These are phyloP conservation scores for Cryptosporidium xiaoi DNA, from an alignment of 169 alveolate genomes.

Conservation along the genomic window DNA sequence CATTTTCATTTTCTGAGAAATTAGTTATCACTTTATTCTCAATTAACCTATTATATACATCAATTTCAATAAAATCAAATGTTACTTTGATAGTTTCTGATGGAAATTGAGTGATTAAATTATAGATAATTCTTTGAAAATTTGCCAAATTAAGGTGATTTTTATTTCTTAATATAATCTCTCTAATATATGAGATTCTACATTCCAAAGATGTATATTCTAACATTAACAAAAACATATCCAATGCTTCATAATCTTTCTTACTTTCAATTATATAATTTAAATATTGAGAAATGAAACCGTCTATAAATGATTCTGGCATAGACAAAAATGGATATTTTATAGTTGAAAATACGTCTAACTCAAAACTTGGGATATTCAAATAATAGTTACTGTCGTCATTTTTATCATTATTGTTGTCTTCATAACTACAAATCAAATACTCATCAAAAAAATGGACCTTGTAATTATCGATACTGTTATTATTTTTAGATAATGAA, in stretches of 20 bases:
- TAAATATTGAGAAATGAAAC: slow-evolving; percentile 56
- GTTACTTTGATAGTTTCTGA: slow-evolving; percentile 29
- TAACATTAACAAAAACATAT: slow-evolving; percentile 28
- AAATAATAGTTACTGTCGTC: neutral
- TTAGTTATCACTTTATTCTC: neutral
- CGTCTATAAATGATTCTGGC: neutral
- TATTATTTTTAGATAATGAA: neutral
- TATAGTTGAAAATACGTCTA: neutral
- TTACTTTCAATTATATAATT: slow-evolving; percentile 22
- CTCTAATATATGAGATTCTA: slow-evolving; percentile 17
- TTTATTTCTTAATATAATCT: slow-evolving; percentile 2
- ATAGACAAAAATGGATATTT: slow-evolving; percentile 4
- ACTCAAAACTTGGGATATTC: no score
- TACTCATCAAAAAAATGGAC: slow-evolving; percentile 25
- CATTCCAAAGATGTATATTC: slow-evolving; percentile 50
- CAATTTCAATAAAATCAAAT: slow-evolving; percentile 6
- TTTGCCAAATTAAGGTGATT: neutral
- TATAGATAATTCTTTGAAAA: slow-evolving; percentile 37
- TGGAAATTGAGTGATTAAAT: slow-evolving; percentile 43
- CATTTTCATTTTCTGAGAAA: neutral
- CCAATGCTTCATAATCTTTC: slow-evolving; percentile 10
- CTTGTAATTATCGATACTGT: neutral
- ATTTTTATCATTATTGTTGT: neutral
- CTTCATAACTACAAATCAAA: neutral
- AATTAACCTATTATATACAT: slow-evolving; percentile 1